These are phyloP conservation scores for Fusarium sulawesiense DNA, from an alignment of 2,329 filamentous ascomycete species.

Conservation along the genomic window DNA sequence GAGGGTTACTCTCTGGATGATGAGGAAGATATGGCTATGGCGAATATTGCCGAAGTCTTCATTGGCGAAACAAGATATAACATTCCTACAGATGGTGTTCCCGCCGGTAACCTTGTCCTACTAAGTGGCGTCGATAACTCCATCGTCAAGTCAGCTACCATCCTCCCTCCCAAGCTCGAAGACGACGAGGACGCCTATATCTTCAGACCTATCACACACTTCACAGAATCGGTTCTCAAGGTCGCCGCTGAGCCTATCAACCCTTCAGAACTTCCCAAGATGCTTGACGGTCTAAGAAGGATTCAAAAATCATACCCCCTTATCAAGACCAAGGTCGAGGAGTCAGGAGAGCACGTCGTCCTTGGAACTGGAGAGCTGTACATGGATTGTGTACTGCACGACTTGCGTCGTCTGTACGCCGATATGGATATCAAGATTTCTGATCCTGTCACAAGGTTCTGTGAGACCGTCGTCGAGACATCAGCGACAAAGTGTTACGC, in stretches of 20 bases:
- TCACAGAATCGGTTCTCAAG: slow-evolving; percentile 98
- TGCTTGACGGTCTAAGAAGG: slow-evolving; percentile 95
- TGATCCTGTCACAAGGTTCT: slow-evolving; percentile 96
- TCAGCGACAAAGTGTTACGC: slow-evolving; percentile 98
- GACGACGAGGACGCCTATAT: slow-evolving; percentile 95
- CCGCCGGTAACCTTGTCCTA: slow-evolving; percentile 93
- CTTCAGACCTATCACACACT: slow-evolving; percentile 91
- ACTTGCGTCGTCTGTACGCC: slow-evolving; percentile 90
- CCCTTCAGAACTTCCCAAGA: slow-evolving; percentile 96
- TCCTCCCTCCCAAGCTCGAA: slow-evolving; percentile 82
- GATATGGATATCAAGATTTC: slow-evolving; percentile 99
- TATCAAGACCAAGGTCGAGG: slow-evolving; percentile 96
- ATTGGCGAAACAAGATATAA: slow-evolving; percentile 95
- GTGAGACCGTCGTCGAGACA: slow-evolving; percentile 96
- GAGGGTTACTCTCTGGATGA: slow-evolving; percentile 97
- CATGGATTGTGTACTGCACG: slow-evolving; percentile 98
- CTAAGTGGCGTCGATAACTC: slow-evolving; percentile 95
- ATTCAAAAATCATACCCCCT: slow-evolving; percentile 98
- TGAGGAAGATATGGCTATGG: slow-evolving; percentile 94
- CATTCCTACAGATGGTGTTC: slow-evolving; percentile 89
- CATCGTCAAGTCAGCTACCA: slow-evolving; percentile 95
- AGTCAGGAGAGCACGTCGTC: slow-evolving; percentile 95
- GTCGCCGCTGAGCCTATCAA: slow-evolving; percentile 98
- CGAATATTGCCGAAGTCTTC: slow-evolving; percentile 86
- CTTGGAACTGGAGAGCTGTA: slow-evolving; percentile 98